Conservation (phyloP, 371 early-diverging fungal species). For the Rhizopus arrhizus region DNA sequence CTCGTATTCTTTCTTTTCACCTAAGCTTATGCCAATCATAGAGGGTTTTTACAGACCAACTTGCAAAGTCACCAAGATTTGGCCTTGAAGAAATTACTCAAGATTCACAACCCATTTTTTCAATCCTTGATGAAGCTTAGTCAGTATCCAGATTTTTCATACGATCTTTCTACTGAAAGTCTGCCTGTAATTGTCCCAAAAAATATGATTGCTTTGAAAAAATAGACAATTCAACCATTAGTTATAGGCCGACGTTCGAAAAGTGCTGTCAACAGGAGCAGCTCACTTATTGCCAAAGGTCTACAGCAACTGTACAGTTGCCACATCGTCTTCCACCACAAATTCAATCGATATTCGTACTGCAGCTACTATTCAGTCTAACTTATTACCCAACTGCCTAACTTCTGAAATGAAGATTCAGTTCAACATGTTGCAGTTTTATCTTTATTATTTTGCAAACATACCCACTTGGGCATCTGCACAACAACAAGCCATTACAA, state of each 20-base stretch:
- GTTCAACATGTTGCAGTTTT: conserved; percentile 44
- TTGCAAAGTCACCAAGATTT: conserved; percentile 21
- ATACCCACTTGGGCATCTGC: conserved; percentile 32
- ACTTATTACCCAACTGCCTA: conserved; percentile 21
- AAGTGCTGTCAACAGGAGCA: conserved; percentile 34
- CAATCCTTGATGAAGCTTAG: conserved; percentile 28
- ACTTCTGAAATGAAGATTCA: conserved; percentile 31
- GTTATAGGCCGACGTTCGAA: conserved; percentile 36
- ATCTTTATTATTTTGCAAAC: conserved; percentile 34
- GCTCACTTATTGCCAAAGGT: conserved; percentile 36
- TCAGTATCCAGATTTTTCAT: conserved; percentile 29
- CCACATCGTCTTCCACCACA: conserved; percentile 3
- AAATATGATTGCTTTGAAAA: neutral
- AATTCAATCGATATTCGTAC: conserved; percentile 25
- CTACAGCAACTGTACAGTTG: conserved; percentile 25
- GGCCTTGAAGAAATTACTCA: conserved; percentile 26
- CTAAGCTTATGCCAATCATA: neutral
- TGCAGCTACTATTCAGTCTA: conserved; percentile 40
- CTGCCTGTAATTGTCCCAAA: conserved; percentile 32
- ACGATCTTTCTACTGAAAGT: conserved; percentile 30
- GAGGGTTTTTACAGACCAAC: conserved; percentile 44
- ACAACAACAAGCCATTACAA: neutral
- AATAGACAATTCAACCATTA: neutral
- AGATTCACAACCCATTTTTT: conserved; percentile 31
- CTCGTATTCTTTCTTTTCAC: neutral